These are phyloP conservation scores for Singerocomus inundabilis DNA, from an alignment of 1,284 basidiomycete genomes.

Conservation along the genomic window DNA sequence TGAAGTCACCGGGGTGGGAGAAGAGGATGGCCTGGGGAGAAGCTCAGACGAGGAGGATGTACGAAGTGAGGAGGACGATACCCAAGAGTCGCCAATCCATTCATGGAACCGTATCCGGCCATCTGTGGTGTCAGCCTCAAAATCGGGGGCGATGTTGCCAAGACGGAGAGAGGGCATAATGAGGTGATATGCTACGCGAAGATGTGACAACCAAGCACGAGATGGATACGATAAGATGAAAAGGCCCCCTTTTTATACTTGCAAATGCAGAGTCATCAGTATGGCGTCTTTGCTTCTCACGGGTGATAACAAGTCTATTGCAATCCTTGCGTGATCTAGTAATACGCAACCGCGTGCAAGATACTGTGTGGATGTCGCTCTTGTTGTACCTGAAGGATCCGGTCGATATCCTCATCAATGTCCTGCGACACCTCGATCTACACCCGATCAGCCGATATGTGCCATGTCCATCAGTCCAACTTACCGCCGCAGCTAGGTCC, in stretches of 20 bases:
- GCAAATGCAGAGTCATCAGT: no score
- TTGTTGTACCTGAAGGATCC: constrained; percentile 81
- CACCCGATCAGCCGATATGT: constrained; percentile 18
- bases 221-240: constrained; percentile 5
- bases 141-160: constrained; percentile 79
- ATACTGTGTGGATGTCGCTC: constrained; percentile 90
- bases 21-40: constrained; percentile 71
- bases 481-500: constrained; percentile 86
- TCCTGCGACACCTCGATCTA: constrained; percentile 87
- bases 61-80: constrained; percentile 32
- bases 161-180: constrained; percentile 58
- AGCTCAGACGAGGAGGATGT: constrained; percentile 2
- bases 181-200: no score
- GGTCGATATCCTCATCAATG: constrained; percentile 89
- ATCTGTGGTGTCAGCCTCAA: constrained; percentile 78
- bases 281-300: constrained; percentile 52
- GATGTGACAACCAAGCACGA: constrained; percentile 5
- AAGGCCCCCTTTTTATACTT: constrained; percentile 26
- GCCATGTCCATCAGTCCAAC: constrained; percentile 29
- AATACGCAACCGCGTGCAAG: constrained; percentile 89
- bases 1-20: constrained; percentile 90
- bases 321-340: constrained; percentile 46
- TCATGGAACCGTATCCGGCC: constrained; percentile 88
- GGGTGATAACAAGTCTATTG: constrained; percentile 23
- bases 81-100: constrained; percentile 89